Evolutionary conservation across 2,329 filamentous ascomycete genomes (phyloP).

Genomic region (Botrytis galanthina): DNA sequence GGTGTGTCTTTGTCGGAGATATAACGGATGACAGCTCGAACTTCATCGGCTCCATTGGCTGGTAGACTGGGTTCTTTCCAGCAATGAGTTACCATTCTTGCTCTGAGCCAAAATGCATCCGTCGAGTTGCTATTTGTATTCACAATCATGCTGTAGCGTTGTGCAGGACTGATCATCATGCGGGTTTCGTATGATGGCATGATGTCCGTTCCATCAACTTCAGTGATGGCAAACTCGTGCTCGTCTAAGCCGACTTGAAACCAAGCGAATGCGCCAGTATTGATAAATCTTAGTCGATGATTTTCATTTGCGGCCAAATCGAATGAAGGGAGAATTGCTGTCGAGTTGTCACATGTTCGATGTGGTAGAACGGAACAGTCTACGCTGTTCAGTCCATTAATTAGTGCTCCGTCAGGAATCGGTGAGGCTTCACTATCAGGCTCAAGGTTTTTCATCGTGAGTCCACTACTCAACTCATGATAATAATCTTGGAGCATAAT

Average conservation of each 20-base stretch:
- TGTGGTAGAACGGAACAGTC: constrained; percentile 41
- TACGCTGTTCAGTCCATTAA: constrained; percentile 45
- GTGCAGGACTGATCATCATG: constrained; percentile 66
- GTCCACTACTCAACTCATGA: constrained; percentile 52
- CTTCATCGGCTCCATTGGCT: constrained; percentile 46
- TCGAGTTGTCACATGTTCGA: constrained; percentile 47
- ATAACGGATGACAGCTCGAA: constrained; percentile 51
- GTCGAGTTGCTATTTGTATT: constrained; percentile 55
- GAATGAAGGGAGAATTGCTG: constrained; percentile 43
- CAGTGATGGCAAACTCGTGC: constrained; percentile 62
- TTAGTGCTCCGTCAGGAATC: constrained; percentile 47
- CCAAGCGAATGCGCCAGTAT: constrained; percentile 68
- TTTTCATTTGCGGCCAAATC: constrained; percentile 52
- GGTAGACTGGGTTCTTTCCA: constrained; percentile 52
- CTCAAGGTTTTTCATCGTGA: constrained; percentile 42
- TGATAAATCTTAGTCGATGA: constrained; percentile 67
- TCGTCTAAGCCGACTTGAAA: constrained; percentile 71
- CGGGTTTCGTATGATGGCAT: constrained; percentile 57
- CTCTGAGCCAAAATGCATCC: constrained; percentile 62
- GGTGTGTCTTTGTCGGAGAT: constrained; percentile 16
- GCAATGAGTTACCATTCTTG: constrained; percentile 59
- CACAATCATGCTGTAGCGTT: constrained; percentile 67
- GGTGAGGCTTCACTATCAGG: constrained; percentile 45
- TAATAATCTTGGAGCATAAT: constrained; percentile 74
- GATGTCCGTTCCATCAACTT: constrained; percentile 68